A percentile compares a stretch with the other conserved stretches of the same genome.
Evolutionary conservation across 2,329 filamentous ascomycete genomes (phyloP).

Genomic region (Arthrobotrys megalospora): DNA sequence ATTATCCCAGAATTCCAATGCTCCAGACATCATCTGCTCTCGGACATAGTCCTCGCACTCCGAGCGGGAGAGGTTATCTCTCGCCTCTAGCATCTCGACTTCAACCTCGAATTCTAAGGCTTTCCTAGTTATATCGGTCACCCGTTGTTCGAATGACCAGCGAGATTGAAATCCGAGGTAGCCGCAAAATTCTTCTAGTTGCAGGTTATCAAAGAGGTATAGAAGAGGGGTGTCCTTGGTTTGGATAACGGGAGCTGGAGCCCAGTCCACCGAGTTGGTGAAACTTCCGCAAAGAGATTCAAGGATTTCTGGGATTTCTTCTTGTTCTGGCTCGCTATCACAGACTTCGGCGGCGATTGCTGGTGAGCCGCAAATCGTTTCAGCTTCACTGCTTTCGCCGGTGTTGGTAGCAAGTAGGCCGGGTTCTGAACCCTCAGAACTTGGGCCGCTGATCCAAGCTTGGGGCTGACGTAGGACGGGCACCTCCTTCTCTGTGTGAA

Average conservation of each 20-base stretch:
- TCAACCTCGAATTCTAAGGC: not conserved
- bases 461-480: no score
- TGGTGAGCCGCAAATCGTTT: not conserved
- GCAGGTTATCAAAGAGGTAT: not conserved
- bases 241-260: not conserved
- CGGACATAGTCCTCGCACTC: conserved; percentile 1
- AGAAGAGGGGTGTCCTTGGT: not conserved
- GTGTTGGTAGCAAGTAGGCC: no score
- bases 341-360: not conserved
- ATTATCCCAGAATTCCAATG: not conserved
- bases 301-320: not conserved
- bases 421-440: no score
- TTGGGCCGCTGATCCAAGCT: no score
- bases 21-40: not conserved
- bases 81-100: not conserved
- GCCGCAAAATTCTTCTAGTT: not conserved
- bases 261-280: not conserved
- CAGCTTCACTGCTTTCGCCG: not conserved
- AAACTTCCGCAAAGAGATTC: conserved; percentile 3
- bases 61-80: not conserved
- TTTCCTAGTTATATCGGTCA: not conserved
- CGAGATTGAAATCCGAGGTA: not conserved
- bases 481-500: not conserved
- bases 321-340: not conserved
- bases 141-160: not conserved